Base-by-base conservation (phyloP, 2,329 filamentous ascomycete genomes). In the Xylaria sp. region DNA sequence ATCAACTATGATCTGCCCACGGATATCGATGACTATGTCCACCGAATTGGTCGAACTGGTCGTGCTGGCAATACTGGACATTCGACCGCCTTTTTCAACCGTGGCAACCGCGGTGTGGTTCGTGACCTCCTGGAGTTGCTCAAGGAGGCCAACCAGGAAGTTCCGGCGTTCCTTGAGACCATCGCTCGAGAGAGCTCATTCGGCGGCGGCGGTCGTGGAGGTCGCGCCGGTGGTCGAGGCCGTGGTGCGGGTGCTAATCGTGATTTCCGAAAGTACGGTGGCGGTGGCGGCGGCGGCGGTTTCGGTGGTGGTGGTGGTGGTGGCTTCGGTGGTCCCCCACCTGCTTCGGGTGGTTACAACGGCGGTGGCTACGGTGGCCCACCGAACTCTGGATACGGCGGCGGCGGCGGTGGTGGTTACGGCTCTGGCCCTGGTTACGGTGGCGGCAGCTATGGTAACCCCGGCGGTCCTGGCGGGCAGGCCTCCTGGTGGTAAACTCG, bases 1-100 rank as follows among this genome's bases (percentile, higher is more conserved):
- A 90, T 99, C 88, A 99, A 99, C 87, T 99, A 99, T 82, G 96
- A 99, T 82, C 89, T 99, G n/a, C 96, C 96, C 59, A 98, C 94
- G 66, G 96, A 98, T 79, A 97, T 98, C 78, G 96, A 98, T 78
- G 96, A 98, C 83, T 99, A 99, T 77, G 96, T 99, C 68, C 96
- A 99, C 84, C 93, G 96, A 82, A 99, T 99, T 79, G 96, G 96
- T 91, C 96, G 96, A 95, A 99, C 96, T 74, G 96, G 96, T 80
- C 96, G 96, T 94, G 96, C 96, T 74, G 96, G 96, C 82, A 99
- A 99, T 88, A 98, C 95, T 78, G 96, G 96, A 91, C 91, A 97
- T 75, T 93, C 96, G 6, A 99, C 96, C 76, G 96, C 96, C 66
- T 99, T 99, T 89, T 98, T 99, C 91, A 99, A 99, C 89, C 95